These are phyloP conservation scores for Candida ficus DNA, from an alignment of 805 yeast genomes.

Conservation along the genomic window DNA sequence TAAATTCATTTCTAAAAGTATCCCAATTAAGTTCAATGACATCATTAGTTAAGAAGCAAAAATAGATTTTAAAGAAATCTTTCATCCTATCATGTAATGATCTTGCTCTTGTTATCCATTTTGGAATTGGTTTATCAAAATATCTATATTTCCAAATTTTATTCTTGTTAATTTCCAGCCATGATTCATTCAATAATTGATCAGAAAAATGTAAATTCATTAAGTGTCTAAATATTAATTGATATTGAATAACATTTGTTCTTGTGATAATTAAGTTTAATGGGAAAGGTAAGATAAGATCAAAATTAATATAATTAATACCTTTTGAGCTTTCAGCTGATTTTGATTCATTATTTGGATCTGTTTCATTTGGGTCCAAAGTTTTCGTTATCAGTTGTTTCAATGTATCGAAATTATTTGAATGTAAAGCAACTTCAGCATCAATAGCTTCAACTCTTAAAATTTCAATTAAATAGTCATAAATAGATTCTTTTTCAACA, in stretches of 20 bases:
- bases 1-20: slow-evolving; percentile 30
- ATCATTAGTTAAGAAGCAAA: slow-evolving; percentile 50
- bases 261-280: slow-evolving; percentile 67
- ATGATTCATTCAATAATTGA: slow-evolving; percentile 54
- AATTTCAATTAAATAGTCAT: slow-evolving; percentile 41
- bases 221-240: slow-evolving; percentile 69
- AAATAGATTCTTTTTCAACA: slow-evolving; percentile 37
- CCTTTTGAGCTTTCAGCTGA: slow-evolving; percentile 34
- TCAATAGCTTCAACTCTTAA: slow-evolving; percentile 50
- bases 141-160: slow-evolving; percentile 58
- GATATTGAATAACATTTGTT: slow-evolving; percentile 71
- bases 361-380: slow-evolving; percentile 20
- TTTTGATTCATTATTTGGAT: slow-evolving; percentile 14
- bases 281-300: slow-evolving; percentile 78
- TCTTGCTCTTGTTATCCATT: slow-evolving; percentile 52
- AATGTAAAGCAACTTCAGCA: slow-evolving; percentile 44
- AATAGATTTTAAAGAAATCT: slow-evolving; percentile 49
- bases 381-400: slow-evolving; percentile 41
- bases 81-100: slow-evolving; percentile 46
- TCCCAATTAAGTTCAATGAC: slow-evolving; percentile 55
- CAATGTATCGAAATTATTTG: slow-evolving; percentile 39
- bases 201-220: slow-evolving; percentile 59
- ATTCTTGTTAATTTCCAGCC: slow-evolving; percentile 65
- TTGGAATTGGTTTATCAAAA: slow-evolving; percentile 37
- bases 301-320: slow-evolving; percentile 49